Evolutionary conservation across 768 basidiomycete species (phyloP), one percentile per base, ranked within the genome.

Genomic region (Rhodocollybia butyracea): DNA sequence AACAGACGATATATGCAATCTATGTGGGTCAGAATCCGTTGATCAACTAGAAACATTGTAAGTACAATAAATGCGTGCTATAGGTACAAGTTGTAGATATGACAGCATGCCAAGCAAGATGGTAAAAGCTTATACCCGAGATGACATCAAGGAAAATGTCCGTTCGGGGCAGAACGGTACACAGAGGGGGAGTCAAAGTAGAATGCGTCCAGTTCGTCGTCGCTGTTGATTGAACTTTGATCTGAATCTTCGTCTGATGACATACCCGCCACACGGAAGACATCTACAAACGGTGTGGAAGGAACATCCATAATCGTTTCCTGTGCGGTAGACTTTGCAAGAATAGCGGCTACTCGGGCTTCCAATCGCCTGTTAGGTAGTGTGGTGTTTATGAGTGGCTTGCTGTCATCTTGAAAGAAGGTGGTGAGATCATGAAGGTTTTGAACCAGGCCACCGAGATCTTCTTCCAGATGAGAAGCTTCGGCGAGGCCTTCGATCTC

Each of bases 201-300:
- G 62, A 86, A 86, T 31, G 81, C 82, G 64, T 87, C 85, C 61
- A 69, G 64, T 56, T 81, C 81, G 4, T 77, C 78, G 55, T 80
- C 79, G 54, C 66, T 70, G 42, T 60, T 63, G 11, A 67, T 73
- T 59, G 77, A 79, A 48, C 76, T 71, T 21, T 79, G 73, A 22
- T 76, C 82, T 30, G 79, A 83, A 46, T 75, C 71, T 8, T 82
- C 79, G 46, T 78, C 74, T 38, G 57, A 64, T 45, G 66, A 64
- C 59, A 69, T 67, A 21, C 70, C 70, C 15, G 77, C 77, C 24
- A 91, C 80, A 50, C 79, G 76, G 75, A 91, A 91, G 30, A 87
- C 83, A 63, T 90, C 89, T 10, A 83, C 71, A 71, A 89, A 89
- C 3, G 89, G 89, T n/a, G 89, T 91, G 60, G 85, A 85, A 2